A percentile compares a stretch with the other conserved stretches of the same genome.
Evolutionary conservation across 192 early-diverging fungal genomes (phyloP).

Genomic region (Entomortierella chlamydospora): DNA sequence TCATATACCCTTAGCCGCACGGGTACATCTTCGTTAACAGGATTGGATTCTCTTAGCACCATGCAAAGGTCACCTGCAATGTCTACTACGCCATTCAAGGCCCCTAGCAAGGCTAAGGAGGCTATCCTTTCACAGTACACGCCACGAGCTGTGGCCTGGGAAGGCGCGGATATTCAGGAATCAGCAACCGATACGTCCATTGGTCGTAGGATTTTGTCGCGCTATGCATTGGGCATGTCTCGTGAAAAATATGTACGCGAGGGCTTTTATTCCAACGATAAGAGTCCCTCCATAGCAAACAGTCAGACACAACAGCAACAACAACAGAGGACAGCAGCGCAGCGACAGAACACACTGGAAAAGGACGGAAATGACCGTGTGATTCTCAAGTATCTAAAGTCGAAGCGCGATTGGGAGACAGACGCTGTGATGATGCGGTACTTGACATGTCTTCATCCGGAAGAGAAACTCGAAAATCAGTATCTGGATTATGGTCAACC

Average conservation of each 20-base stretch:
- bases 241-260: conserved; percentile 42
- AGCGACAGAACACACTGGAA: not conserved
- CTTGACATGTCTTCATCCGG: conserved; percentile 35
- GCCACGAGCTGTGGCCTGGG: conserved; percentile 26
- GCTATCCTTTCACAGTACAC: conserved; percentile 31
- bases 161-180: conserved; percentile 39
- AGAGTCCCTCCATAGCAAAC: conserved; percentile 24
- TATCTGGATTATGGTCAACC: conserved; percentile 45
- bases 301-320: conserved; percentile 16
- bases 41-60: conserved; percentile 5
- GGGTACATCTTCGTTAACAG: conserved; percentile 6
- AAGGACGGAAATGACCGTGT: conserved; percentile 45
- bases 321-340: not conserved
- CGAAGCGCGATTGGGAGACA: conserved; percentile 43
- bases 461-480: conserved; percentile 36
- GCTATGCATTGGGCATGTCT: conserved; percentile 23
- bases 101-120: conserved; percentile 13
- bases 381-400: conserved; percentile 43
- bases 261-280: conserved; percentile 32
- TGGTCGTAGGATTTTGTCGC: conserved; percentile 24
- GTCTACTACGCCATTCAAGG: conserved; percentile 1
- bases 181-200: conserved; percentile 11
- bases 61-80: conserved; percentile 22
- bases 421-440: conserved; percentile 48
- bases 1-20: not conserved